Evolutionary conservation across 495 filamentous ascomycete species (phyloP), one percentile per base, ranked within the genome.

Genomic region (Beverwykella pulmonaria): DNA sequence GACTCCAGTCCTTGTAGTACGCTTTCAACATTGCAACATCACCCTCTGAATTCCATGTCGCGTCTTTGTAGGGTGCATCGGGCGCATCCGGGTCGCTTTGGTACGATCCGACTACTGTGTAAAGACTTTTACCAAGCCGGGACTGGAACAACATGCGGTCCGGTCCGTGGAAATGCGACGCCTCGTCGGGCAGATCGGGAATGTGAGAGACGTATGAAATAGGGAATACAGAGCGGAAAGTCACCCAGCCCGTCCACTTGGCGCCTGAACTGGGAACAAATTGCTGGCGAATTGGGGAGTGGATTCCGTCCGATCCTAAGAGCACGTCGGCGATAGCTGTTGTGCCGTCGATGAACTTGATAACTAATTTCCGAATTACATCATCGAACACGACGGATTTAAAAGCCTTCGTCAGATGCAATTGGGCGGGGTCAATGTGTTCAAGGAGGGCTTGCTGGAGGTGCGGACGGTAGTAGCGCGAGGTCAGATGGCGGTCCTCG

Each of bases 101-200:
- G 20, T 79, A 65, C 14, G 71, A 77, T n/a, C 78, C 80, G 0
- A 82, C 80, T 32, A 82, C 78, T 3, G 82, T 82, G 61, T 79
- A 84, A 32, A 77, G 75, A 22, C 63, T 47, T 57, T 74, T 76
- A 9, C 79, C 80, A 15, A 83, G 75, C 48, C 74, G 73, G 32
- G 79, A 81, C 10, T 77, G 73, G 65, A 84, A 82, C n/a, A 82
- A 79, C 17, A 75, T 79, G 26, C 79, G 76, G 22, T 78, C 74
- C 14, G 76, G 81, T 17, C 79, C 79, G 81, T 80, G 82, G 75
- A 81, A 82, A 47, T 82, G 81, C 19, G 73, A 75, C 14, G 82
- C 80, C 61, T 82, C 82, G 19, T 74, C 61, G 7, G 79, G 80
- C 4, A 83, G 54, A 23, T 58, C 54, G 17, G 20, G 49, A 47